Base-by-base conservation (phyloP, 257 asterid species). In the Haberlea rhodopensis region DNA sequence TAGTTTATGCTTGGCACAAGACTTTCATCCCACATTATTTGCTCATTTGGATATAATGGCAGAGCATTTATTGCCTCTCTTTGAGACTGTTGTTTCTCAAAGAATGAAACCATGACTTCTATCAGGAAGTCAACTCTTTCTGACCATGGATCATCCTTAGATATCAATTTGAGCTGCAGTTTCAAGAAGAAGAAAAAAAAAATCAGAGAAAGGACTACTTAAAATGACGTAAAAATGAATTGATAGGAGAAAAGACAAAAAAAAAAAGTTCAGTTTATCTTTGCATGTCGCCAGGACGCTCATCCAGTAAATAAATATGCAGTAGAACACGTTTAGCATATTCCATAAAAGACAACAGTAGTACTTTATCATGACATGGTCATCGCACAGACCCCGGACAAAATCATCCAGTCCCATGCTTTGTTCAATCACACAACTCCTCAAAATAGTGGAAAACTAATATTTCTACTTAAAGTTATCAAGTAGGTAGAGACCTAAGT, bases 21-120 rank as follows among this genome's bases (percentile, higher is more conserved):
- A 80, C 99, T 94, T 77, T 87, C 99, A 74, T 94, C 99, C 99
- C 99, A 94, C 99, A 94, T 90, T 81, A 94, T 82, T 67, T 87
- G 89, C 76, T 94, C 99, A 63, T 94, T 90, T 26, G 99, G 99
- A 71, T 94, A 94, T 27, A 94, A 88, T 25, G 99, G 99, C 66
- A 94, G 99, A 27, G 99, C 87, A 78, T 94, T 94, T 73, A 94
- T 94, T 16, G 99, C 95, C 83, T 94, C 99, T 76, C 84, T 90
- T 73, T 94, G 99, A 57, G 97, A 90, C 72, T 87, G 96, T 57
- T 86, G 95, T 76, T 85, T 90, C 85, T 87, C 96, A 71, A 94
- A 94, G 75, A 87, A 90, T 5, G 99, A 83, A 57, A 94, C 87
- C 94, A 87, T 84, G 60, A 87, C 94, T 82, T 94, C 99, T 67